phyloP scores from a whole-genome alignment of 768 basidiomycete genomes.

The Lactarius evosmus region DNA sequence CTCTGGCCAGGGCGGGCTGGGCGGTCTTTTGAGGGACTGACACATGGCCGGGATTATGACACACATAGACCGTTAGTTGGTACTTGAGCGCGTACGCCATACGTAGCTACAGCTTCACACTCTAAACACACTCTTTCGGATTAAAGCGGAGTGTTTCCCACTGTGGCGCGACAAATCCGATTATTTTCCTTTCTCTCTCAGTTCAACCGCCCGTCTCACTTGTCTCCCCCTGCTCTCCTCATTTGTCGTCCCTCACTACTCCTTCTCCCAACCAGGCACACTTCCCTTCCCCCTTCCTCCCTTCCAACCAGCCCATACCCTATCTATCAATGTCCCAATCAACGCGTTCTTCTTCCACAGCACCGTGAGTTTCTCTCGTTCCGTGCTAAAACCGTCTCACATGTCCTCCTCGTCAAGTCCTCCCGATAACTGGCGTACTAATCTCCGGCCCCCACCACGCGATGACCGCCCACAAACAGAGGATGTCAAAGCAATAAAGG shows the following conservation, averaged over 20 bases:
- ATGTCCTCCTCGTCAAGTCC: conserved; percentile 6
- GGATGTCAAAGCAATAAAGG: conserved; percentile 93
- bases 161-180: conserved; percentile 5
- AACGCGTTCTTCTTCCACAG: conserved; percentile 27
- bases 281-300: not conserved
- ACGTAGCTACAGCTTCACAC: too few relatives aligned
- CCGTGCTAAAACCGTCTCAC: not conserved
- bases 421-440: conserved; percentile 59
- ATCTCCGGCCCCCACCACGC: conserved; percentile 83
- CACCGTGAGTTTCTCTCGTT: conserved; percentile 24
- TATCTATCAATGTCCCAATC: conserved; percentile 25
- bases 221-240: not conserved
- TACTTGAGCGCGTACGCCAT: not conserved
- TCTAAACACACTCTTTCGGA: conserved; percentile 22
- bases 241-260: not conserved
- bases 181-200: not conserved
- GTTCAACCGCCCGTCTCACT: not conserved
- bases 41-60: not conserved
- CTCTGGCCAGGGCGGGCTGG: not conserved
- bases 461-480: conserved; percentile 94
- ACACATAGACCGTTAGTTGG: not conserved
- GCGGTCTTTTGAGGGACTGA: too few relatives aligned
- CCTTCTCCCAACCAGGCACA: not conserved
- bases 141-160: conserved; percentile 28
- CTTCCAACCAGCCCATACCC: not conserved